Conservation (phyloP, 2,329 filamentous ascomycete species). For the Fulvia fulva region DNA sequence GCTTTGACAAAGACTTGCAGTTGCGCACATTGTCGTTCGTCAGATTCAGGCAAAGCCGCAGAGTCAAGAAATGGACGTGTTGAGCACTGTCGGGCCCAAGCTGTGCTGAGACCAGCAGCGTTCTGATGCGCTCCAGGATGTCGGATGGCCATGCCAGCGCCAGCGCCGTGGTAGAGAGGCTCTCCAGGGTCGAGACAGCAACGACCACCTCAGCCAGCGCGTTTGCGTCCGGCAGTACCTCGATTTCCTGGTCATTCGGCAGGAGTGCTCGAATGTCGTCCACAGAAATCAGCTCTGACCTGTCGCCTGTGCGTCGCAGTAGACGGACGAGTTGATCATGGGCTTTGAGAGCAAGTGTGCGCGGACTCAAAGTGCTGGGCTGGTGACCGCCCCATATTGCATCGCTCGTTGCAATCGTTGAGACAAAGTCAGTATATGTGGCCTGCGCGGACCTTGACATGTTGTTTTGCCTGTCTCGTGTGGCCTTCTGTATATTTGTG, state of each 20-base stretch:
- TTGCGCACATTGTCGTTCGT: slow-evolving; percentile 74
- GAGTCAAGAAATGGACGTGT: slow-evolving; percentile 40
- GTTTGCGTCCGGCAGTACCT: slow-evolving; percentile 15
- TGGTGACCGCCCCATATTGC: slow-evolving; percentile 57
- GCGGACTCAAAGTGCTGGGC: slow-evolving; percentile 55
- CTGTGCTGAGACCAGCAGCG: slow-evolving; percentile 15
- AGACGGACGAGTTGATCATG: slow-evolving; percentile 56
- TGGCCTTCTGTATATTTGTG: slow-evolving; percentile 51
- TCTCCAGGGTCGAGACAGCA: slow-evolving; percentile 43
- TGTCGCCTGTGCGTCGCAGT: slow-evolving; percentile 42
- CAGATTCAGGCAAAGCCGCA: slow-evolving; percentile 76
- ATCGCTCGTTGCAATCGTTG: slow-evolving; percentile 36
- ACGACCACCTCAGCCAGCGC: slow-evolving; percentile 44
- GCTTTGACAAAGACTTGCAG: slow-evolving; percentile 62
- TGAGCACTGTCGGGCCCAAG: slow-evolving; percentile 10
- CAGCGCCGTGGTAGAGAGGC: slow-evolving; percentile 26
- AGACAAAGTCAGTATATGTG: slow-evolving; percentile 54
- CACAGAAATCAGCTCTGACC: slow-evolving; percentile 45
- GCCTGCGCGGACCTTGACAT: slow-evolving; percentile 62
- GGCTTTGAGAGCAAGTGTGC: slow-evolving; percentile 60
- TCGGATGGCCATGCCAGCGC: slow-evolving; percentile 24
- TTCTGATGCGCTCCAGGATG: slow-evolving; percentile 17
- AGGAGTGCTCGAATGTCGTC: slow-evolving; percentile 19
- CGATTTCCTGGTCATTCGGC: slow-evolving; percentile 13
- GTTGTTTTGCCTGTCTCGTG: slow-evolving; percentile 63